Percentiles rank a stretch among this genome's conserved stretches.
Evolutionary conservation across 2,329 filamentous ascomycete genomes (phyloP).

Genomic region (Fusarium haematococcum): DNA sequence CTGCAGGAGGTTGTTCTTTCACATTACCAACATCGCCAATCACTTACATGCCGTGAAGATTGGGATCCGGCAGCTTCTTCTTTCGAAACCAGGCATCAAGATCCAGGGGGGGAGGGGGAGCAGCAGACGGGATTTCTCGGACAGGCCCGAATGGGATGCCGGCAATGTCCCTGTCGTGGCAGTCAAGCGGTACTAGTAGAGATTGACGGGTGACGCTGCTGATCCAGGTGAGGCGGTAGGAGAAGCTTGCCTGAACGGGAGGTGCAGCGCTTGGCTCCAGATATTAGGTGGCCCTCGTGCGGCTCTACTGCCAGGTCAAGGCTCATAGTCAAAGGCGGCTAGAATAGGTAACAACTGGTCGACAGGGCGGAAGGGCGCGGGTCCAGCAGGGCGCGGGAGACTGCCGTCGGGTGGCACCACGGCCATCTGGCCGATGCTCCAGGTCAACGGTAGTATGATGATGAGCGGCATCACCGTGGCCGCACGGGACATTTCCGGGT

Average conservation of each 20-base stretch:
- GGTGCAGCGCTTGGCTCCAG: conserved; percentile 11
- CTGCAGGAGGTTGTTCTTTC: neutral
- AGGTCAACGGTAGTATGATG: conserved; percentile 1
- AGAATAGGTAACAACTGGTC: neutral
- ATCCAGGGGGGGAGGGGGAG: neutral
- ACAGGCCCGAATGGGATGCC: conserved; percentile 6
- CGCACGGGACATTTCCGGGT: conserved; percentile 22
- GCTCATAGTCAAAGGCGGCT: conserved; percentile 8
- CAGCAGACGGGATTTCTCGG: conserved; percentile 4
- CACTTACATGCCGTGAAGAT: conserved; percentile 5
- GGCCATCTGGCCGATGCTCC: conserved; percentile 7
- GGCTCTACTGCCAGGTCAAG: conserved; percentile 18
- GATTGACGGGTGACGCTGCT: conserved; percentile 21
- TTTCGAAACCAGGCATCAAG: neutral
- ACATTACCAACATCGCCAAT: neutral
- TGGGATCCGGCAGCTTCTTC: neutral
- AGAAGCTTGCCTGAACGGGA: conserved; percentile 36
- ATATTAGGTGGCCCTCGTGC: neutral
- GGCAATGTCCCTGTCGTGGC: conserved; percentile 7
- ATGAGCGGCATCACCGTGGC: conserved; percentile 22
- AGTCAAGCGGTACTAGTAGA: conserved; percentile 10
- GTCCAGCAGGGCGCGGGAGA: conserved; percentile 14
- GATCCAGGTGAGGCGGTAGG: conserved; percentile 7
- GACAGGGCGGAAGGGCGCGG: neutral
- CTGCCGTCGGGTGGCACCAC: conserved; percentile 20